Conservation (phyloP, 2,329 filamentous ascomycete species). For the Xenoacremonium recifei region DNA sequence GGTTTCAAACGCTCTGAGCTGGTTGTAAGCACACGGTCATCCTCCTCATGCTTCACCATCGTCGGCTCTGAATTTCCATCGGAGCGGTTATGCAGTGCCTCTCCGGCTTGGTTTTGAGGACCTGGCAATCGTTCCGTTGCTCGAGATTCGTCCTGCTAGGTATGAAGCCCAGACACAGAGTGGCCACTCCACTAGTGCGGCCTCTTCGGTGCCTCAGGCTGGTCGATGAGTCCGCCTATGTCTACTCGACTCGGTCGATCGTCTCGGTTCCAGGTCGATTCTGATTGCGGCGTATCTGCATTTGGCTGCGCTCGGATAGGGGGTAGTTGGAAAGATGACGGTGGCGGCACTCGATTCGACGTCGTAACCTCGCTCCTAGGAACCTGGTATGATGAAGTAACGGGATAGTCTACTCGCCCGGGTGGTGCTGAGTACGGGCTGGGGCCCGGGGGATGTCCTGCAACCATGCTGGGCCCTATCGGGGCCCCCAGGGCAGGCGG, state of each 20-base stretch:
- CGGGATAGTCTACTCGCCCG: slow-evolving; percentile 43
- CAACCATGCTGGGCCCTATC: no score
- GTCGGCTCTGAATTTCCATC: no score
- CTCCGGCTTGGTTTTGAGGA: no score
- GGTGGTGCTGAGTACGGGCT: slow-evolving; percentile 47
- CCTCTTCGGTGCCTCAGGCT: slow-evolving; percentile 41
- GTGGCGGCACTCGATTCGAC: slow-evolving; percentile 30
- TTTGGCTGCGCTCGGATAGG: slow-evolving; percentile 45
- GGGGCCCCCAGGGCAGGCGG: no score
- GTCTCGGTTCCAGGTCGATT: slow-evolving; percentile 40
- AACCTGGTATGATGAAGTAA: slow-evolving; percentile 49
- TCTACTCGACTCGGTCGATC: slow-evolving; percentile 55
- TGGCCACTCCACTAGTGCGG: slow-evolving; percentile 20
- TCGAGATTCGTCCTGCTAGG: no score
- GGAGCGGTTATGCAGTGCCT: no score
- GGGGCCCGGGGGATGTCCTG: no score
- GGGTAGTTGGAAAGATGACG: slow-evolving; percentile 44
- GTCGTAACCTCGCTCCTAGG: slow-evolving; percentile 50
- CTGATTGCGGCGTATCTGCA: slow-evolving; percentile 13
- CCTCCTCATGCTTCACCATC: no score
- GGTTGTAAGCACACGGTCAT: no score
- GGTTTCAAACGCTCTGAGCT: no score
- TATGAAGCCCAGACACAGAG: slow-evolving; percentile 8
- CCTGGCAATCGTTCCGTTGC: no score
- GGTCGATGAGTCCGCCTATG: slow-evolving; percentile 62